Percentiles rank a stretch among this genome's conserved stretches.
phyloP scores from a whole-genome alignment of 306 rosid species.

The Potentilla sterilis region DNA sequence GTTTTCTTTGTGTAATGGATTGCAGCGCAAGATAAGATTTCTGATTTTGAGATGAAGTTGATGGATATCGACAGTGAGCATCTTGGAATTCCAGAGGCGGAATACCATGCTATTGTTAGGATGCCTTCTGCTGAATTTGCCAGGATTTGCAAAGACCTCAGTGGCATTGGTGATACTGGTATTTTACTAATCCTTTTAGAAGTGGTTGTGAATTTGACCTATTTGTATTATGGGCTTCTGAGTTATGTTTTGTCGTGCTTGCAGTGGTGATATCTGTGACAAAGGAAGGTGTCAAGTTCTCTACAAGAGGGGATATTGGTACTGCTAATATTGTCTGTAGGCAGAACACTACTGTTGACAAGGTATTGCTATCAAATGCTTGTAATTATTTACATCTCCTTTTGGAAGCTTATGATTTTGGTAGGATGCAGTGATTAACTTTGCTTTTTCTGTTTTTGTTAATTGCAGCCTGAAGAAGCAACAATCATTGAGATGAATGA shows the following conservation, averaged over 20 bases:
- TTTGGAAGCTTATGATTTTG: no score
- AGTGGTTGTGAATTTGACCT: background rate
- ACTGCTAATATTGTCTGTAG: conserved; percentile 89
- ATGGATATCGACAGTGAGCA: conserved; percentile 98
- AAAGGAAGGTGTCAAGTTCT: conserved; percentile 94
- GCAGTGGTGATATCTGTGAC: conserved; percentile 92
- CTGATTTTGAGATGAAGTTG: conserved; percentile 96
- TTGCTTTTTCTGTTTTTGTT: background rate
- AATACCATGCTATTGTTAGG: conserved; percentile 85
- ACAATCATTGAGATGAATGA: conserved; percentile 75
- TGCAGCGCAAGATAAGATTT: conserved; percentile 69
- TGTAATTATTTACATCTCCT: background rate
- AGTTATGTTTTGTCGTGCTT: conserved; percentile 3
- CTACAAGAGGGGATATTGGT: conserved; percentile 92
- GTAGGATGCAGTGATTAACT: conserved; percentile 1
- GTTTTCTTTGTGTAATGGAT: conserved; percentile 10
- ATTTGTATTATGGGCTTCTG: background rate
- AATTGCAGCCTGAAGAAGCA: conserved; percentile 58
- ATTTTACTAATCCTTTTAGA: background rate
- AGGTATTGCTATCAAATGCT: conserved; percentile 36
- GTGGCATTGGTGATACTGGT: conserved; percentile 96
- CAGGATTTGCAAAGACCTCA: conserved; percentile 86
- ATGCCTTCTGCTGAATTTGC: conserved; percentile 92
- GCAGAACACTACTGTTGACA: conserved; percentile 87
- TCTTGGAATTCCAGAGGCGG: conserved; percentile 95